Percentiles rank a stretch among this genome's conserved stretches.
Evolutionary conservation across 805 yeast species (phyloP).

Genomic region (Lipomyces sp.): DNA sequence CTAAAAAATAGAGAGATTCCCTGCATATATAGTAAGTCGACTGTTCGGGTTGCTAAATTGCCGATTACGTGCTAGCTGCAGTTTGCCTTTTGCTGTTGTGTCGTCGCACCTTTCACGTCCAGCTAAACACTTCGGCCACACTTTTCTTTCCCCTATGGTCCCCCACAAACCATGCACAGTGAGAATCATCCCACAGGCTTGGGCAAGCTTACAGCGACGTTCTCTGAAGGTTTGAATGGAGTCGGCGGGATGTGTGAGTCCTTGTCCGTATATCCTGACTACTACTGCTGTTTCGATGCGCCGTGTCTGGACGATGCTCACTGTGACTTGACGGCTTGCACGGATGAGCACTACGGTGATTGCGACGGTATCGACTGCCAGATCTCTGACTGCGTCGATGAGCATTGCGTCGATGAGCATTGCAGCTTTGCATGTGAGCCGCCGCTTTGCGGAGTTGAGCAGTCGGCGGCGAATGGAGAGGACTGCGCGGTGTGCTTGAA

Average conservation of each 20-base stretch:
- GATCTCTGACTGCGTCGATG: conserved; percentile 12
- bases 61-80: no score
- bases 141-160: background rate
- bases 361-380: conserved; percentile 7
- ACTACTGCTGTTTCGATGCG: conserved; percentile 26
- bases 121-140: background rate
- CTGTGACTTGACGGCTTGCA: conserved; percentile 3
- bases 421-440: conserved; percentile 20
- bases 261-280: conserved; percentile 10
- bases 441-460: conserved; percentile 10
- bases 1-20: no score
- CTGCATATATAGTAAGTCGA: no score
- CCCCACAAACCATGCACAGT: background rate
- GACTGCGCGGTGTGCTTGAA: background rate
- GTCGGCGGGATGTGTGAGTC: background rate
- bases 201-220: background rate
- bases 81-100: no score
- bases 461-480: background rate
- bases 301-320: conserved; percentile 11
- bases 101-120: background rate
- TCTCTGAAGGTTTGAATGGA: background rate
- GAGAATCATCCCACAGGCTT: background rate
- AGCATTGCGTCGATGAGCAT: conserved; percentile 18
- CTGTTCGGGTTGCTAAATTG: no score
- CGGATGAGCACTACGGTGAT: background rate